A percentile compares a stretch with the other conserved stretches of the same genome.
Conservation (phyloP, 306 rosid species). For the Cucumis hystrix region DNA sequence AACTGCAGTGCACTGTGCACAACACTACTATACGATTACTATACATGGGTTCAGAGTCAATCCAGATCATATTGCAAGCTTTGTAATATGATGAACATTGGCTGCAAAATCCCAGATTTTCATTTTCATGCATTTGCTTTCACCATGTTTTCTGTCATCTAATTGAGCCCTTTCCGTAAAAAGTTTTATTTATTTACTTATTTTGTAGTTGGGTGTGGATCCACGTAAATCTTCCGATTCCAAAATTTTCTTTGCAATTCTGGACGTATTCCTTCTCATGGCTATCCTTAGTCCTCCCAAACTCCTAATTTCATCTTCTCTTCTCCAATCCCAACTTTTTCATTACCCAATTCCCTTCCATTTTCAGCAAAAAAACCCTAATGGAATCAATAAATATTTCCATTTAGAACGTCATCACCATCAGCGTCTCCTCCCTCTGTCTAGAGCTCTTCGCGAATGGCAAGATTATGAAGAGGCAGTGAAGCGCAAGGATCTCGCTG, state of each 20-base stretch:
- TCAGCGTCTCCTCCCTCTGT: neutral
- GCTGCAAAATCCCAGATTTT: neutral
- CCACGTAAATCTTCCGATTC: neutral
- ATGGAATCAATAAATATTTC: neutral
- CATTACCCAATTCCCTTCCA: neutral
- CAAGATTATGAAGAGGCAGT: slow-evolving; percentile 85
- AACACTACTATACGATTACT: neutral
- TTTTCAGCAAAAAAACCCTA: slow-evolving; percentile 3
- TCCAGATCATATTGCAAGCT: neutral
- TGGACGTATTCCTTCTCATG: neutral
- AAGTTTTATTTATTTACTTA: neutral
- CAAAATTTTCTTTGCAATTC: neutral
- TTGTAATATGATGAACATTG: neutral
- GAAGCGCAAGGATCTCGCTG: slow-evolving; percentile 85
- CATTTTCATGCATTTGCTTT: neutral
- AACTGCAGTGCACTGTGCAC: neutral
- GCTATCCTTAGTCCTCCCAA: neutral
- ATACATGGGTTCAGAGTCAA: neutral
- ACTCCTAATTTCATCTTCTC: neutral
- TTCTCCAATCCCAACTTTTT: neutral
- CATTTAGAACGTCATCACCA: neutral
- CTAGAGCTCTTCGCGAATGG: slow-evolving; percentile 63
- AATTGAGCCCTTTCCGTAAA: neutral
- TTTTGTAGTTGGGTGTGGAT: neutral
- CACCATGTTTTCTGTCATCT: neutral